Percentiles rank a stretch among this genome's conserved stretches.
Evolutionary conservation across 805 yeast species (phyloP).

Genomic region (Wickerhamiella dianesei): DNA sequence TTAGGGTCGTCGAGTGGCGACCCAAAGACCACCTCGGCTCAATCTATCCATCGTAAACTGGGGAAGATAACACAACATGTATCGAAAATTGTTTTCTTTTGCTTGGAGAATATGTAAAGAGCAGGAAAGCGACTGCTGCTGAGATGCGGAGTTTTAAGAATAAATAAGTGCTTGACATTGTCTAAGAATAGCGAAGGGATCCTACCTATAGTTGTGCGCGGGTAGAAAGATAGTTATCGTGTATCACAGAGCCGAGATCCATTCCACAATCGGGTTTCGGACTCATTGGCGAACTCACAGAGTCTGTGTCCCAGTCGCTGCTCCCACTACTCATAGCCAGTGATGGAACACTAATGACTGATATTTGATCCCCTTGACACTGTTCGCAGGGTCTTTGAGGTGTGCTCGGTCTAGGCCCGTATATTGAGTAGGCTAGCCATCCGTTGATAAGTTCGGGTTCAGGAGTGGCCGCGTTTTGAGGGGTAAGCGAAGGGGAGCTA

Average conservation of each 20-base stretch:
- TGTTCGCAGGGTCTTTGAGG: neutral
- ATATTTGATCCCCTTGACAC: neutral
- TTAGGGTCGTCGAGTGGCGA: neutral
- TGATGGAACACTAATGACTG: neutral
- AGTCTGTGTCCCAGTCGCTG: neutral
- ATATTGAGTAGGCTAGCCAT: neutral
- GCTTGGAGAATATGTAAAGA: neutral
- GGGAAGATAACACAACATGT: too few species aligned
- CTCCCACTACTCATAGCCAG: neutral
- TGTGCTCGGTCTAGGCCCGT: neutral
- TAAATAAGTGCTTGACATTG: neutral
- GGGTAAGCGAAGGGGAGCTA: neutral
- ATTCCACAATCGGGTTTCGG: neutral
- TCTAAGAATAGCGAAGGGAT: neutral
- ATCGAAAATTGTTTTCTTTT: neutral
- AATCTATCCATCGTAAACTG: too few species aligned
- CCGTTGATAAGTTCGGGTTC: neutral
- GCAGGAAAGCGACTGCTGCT: neutral
- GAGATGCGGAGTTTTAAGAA: neutral
- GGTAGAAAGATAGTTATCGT: neutral
- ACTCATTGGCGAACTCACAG: neutral
- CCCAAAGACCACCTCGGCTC: neutral
- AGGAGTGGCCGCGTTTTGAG: neutral
- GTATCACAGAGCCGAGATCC: neutral
- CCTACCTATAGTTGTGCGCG: neutral